Conservation (phyloP, 371 early-diverging fungal species). For the Phascolomyces articulosus region DNA sequence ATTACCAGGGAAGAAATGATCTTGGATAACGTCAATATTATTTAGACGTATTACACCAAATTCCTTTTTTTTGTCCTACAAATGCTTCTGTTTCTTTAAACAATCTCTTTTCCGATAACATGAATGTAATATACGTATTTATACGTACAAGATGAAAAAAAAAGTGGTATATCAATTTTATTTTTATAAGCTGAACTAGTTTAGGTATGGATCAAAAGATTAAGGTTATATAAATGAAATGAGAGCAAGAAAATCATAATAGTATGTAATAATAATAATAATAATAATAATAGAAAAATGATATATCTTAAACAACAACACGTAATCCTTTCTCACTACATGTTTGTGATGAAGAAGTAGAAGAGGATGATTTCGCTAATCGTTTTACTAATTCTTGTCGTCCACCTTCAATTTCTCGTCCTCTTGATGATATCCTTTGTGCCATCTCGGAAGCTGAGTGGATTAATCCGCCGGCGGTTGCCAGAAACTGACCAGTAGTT, state of each 20-base stretch:
- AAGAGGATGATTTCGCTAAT: not conserved
- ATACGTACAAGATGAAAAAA: too few species aligned
- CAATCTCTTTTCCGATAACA: too few species aligned
- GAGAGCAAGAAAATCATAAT: not conserved
- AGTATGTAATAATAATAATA: not conserved
- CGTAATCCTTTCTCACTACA: constrained; percentile 1
- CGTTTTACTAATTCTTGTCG: not conserved
- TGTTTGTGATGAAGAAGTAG: not conserved
- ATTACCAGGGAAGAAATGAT: too few species aligned
- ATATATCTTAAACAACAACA: not conserved
- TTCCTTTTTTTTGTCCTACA: too few species aligned
- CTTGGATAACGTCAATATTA: too few species aligned
- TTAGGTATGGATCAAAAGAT: too few species aligned
- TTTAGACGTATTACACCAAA: too few species aligned
- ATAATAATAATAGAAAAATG: not conserved
- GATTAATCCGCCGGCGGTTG: constrained; percentile 55
- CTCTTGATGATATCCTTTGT: constrained; percentile 1
- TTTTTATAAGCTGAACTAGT: too few species aligned
- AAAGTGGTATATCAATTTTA: too few species aligned
- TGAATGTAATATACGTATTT: too few species aligned
- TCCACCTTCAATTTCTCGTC: constrained; percentile 8
- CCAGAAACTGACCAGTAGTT: constrained; percentile 50
- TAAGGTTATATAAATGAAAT: too few species aligned
- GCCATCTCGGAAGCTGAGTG: constrained; percentile 50
- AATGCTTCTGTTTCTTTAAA: too few species aligned